Evolutionary conservation across 2,329 filamentous ascomycete species (phyloP).

Genomic region (Aspergillus fumigatus): DNA sequence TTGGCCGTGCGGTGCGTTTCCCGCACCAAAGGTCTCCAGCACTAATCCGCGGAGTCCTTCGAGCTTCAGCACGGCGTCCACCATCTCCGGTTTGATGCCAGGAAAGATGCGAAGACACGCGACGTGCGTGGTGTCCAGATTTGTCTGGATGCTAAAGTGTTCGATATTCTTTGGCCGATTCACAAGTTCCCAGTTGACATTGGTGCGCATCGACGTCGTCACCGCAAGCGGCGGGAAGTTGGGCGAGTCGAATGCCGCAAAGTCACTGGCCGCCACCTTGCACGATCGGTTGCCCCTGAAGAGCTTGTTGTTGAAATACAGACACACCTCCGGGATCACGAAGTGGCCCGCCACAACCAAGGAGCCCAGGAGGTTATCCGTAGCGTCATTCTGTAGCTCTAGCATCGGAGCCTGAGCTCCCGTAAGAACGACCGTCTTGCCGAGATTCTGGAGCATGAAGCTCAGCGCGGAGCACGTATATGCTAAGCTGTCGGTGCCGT

Average conservation of each 20-base stretch:
- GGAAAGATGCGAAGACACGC: constrained; percentile 87
- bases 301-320: constrained; percentile 90
- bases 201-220: constrained; percentile 74
- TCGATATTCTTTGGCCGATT: constrained; percentile 69
- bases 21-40: constrained; percentile 88
- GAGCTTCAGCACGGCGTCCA: constrained; percentile 74
- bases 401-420: constrained; percentile 82
- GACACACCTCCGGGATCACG: constrained; percentile 84
- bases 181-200: constrained; percentile 75
- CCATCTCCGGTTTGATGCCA: constrained; percentile 88
- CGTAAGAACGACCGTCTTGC: constrained; percentile 86
- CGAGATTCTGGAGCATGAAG: constrained; percentile 88
- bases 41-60: constrained; percentile 77
- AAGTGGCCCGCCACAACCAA: constrained; percentile 89
- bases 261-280: constrained; percentile 81
- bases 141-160: constrained; percentile 68
- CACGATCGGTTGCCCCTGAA: constrained; percentile 85
- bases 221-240: constrained; percentile 77
- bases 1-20: constrained; percentile 78
- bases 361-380: constrained; percentile 83
- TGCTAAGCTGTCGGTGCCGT: constrained; percentile 83
- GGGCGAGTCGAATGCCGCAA: constrained; percentile 83
- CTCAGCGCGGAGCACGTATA: constrained; percentile 88
- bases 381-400: constrained; percentile 83
- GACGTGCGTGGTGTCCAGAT: constrained; percentile 80